These are phyloP conservation scores for Sindora glabra DNA, from an alignment of 306 rosid species.

Conservation along the genomic window DNA sequence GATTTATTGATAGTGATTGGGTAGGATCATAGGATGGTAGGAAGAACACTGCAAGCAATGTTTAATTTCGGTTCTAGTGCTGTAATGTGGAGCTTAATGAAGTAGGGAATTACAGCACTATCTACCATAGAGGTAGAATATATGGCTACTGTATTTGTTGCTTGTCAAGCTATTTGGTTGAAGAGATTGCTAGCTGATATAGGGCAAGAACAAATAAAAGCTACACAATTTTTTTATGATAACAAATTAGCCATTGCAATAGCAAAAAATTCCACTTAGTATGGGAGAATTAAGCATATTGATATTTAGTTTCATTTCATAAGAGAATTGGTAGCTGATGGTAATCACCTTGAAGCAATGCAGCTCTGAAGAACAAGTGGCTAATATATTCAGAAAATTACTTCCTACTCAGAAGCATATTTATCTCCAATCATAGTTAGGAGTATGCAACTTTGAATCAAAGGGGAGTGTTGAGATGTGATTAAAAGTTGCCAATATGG, in stretches of 20 bases:
- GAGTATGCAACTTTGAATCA: neutral
- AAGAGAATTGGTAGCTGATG: neutral
- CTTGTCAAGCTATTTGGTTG: neutral
- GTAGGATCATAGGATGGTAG: neutral
- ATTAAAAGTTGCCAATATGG: no score
- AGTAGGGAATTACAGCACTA: neutral
- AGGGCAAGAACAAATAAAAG: neutral
- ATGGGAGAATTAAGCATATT: neutral
- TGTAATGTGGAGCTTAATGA: neutral
- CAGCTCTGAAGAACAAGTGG: neutral
- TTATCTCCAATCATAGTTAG: no score
- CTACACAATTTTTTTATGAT: neutral
- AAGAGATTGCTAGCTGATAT: neutral
- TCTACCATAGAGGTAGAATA: neutral
- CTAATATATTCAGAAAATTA: neutral
- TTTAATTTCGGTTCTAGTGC: neutral
- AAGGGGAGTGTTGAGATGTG: no score
- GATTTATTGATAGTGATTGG: neutral
- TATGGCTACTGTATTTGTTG: neutral
- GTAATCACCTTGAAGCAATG: neutral
- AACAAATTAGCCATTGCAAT: neutral
- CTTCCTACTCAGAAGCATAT: no score
- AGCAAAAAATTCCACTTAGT: no score
- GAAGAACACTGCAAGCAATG: neutral
- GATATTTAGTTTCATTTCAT: neutral